These are phyloP conservation scores for Cajanus cajan DNA, from an alignment of 306 rosid species.

Conservation along the genomic window DNA sequence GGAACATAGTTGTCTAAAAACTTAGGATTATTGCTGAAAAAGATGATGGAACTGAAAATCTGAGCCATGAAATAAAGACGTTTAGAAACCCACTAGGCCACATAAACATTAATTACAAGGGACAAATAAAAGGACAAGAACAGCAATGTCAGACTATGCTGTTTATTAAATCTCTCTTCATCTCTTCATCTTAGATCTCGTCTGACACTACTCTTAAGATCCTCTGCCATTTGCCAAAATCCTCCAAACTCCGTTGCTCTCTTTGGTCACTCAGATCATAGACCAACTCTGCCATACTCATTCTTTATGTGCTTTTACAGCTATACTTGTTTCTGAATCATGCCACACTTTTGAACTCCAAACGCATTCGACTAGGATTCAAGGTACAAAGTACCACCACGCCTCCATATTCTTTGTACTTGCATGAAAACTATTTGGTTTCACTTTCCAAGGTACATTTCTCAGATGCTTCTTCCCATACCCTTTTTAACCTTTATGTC, in stretches of 20 bases:
- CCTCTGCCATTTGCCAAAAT: conserved; percentile 46
- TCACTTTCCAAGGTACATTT: conserved; percentile 55
- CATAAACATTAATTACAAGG: conserved; percentile 35
- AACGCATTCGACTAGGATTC: conserved; percentile 54
- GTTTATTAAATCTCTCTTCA: conserved; percentile 44
- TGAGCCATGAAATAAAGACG: conserved; percentile 53
- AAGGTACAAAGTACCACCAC: conserved; percentile 57
- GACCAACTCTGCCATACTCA: conserved; percentile 68
- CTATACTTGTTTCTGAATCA: conserved; percentile 58
- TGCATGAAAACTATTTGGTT: conserved; percentile 43
- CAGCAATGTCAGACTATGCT: conserved; percentile 65
- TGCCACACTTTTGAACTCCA: conserved; percentile 42
- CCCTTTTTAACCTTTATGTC: conserved; percentile 56
- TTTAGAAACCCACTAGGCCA: conserved; percentile 44
- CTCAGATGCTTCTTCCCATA: conserved; percentile 60
- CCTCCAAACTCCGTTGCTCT: conserved; percentile 58
- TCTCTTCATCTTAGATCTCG: conserved; percentile 62
- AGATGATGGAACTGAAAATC: conserved; percentile 52
- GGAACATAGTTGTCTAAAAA: conserved; percentile 40
- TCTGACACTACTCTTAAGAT: conserved; percentile 57
- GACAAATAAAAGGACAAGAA: conserved; percentile 39
- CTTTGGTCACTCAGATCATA: conserved; percentile 53
- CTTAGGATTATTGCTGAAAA: conserved; percentile 47
- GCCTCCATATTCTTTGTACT: conserved; percentile 73
- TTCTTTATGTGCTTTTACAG: conserved; percentile 63